Evolutionary conservation across 2,329 filamentous ascomycete genomes (phyloP), one percentile per base, ranked within the genome.

Genomic region (Phyllosticta capitalensis): DNA sequence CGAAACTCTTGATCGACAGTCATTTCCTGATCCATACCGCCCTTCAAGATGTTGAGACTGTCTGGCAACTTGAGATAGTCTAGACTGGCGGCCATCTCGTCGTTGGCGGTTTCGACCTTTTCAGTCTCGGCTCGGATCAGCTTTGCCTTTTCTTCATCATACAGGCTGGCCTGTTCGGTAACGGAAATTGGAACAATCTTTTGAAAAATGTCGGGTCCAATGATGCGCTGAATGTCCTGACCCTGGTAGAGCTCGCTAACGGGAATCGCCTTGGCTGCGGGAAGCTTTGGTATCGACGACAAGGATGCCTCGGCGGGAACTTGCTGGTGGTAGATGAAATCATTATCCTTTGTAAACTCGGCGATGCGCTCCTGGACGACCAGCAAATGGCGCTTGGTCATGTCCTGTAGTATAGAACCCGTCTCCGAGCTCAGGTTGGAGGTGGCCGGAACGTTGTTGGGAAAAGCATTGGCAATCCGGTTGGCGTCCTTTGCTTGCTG

Each of bases 131-230:
- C 92, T 60, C 94, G 84, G 49, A 96, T 86, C 60, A 99, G 76
- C 72, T 99, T 97, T 12, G 94, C 94, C 75, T 99, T 99, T 72
- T 99, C 94, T 74, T 99, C 94, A 64, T 97, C 94, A 71, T 99
- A 99, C 67, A 97, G 76, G 76, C 94, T 97, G 12, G 94, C 94
- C 22, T 90, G 95, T 73, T 99, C 92, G 0, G 94, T 99, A 1
- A 99, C 92, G 2, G 91, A 89, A 77, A 97, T 88, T 0, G 94
- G 94, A 1, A 97, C 90, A 62, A 99, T 96, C 72, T 95, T 95
- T 65, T 94, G 86, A 74, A 99, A 99, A 56, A 99, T 87, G 69
- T 99, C 94, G 0, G 94, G 92, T 0, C 95, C 95, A 45, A 95
- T 97, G 63, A 99, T 97, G 24, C 91, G 83, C 71, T 96, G 90